phyloP scores from a whole-genome alignment of 306 rosid species.

The Inga laurina region DNA sequence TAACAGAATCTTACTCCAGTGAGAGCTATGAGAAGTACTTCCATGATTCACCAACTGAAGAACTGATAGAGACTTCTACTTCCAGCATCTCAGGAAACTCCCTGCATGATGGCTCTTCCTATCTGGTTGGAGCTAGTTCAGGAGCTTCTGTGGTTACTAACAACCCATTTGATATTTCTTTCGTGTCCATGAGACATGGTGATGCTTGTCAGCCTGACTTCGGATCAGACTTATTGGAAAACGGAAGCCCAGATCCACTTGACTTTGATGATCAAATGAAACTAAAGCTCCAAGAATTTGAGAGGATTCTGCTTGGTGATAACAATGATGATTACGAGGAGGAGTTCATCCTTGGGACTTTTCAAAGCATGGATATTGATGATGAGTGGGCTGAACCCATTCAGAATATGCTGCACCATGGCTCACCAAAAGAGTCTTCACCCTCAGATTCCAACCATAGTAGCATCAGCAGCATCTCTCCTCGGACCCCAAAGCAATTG shows the following conservation, averaged over 20 bases:
- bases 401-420: constrained; percentile 51
- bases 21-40: constrained; percentile 87
- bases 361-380: constrained; percentile 83
- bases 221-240: constrained; percentile 61
- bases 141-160: constrained; percentile 41
- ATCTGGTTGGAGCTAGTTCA: constrained; percentile 41
- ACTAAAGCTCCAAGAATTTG: constrained; percentile 80
- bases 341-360: constrained; percentile 42
- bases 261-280: constrained; percentile 62
- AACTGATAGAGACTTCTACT: constrained; percentile 49
- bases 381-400: constrained; percentile 65
- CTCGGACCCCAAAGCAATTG: constrained; percentile 62
- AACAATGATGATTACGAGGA: constrained; percentile 60
- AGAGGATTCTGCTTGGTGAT: constrained; percentile 81
- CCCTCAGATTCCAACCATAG: constrained; percentile 66
- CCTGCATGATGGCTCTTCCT: constrained; percentile 43
- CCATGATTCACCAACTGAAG: constrained; percentile 71
- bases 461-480: constrained; percentile 56
- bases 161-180: constrained; percentile 39
- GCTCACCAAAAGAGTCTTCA: constrained; percentile 76
- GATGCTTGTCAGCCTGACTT: constrained; percentile 45
- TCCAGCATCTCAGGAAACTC: constrained; percentile 62
- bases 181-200: constrained; percentile 36
- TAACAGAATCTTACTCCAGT: constrained; percentile 58
- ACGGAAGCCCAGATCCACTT: constrained; percentile 49